These are phyloP conservation scores for Mayamaea pseudoterrestris DNA, from an alignment of 108 stramenopile species.

Conservation along the genomic window DNA sequence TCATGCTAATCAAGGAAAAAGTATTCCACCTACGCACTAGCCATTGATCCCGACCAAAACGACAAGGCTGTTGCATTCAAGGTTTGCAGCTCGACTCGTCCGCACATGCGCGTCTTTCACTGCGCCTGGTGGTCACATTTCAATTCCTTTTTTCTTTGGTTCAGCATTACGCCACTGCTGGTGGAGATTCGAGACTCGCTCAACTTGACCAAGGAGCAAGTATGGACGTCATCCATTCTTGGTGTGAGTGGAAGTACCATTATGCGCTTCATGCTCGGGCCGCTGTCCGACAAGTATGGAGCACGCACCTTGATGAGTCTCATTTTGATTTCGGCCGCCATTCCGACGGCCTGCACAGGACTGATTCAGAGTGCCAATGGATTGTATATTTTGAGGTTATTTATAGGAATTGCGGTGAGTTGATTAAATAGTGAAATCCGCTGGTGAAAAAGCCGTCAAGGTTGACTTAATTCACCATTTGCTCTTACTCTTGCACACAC, in stretches of 20 bases:
- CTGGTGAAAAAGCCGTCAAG: no score
- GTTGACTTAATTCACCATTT: no score
- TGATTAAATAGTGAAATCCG: no score
- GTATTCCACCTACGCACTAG: slow-evolving; percentile 39
- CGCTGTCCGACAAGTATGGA: slow-evolving; percentile 72
- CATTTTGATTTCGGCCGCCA: slow-evolving; percentile 38
- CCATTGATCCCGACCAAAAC: slow-evolving; percentile 43
- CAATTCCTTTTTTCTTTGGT: slow-evolving; percentile 79
- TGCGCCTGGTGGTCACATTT: slow-evolving; percentile 70
- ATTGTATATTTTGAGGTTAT: slow-evolving; percentile 46
- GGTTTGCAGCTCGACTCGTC: slow-evolving; percentile 34
- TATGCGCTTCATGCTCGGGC: slow-evolving; percentile 60
- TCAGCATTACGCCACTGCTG: slow-evolving; percentile 72
- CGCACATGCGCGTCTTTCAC: slow-evolving; percentile 83
- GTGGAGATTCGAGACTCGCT: slow-evolving; percentile 48
- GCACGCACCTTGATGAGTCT: slow-evolving; percentile 50
- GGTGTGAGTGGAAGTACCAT: slow-evolving; percentile 59
- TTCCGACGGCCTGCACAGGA: slow-evolving; percentile 59
- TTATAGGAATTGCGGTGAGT: slow-evolving; percentile 57
- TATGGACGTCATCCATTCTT: slow-evolving; percentile 65
- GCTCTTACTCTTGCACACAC: no score
- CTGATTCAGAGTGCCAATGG: slow-evolving; percentile 34
- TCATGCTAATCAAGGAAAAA: slow-evolving; percentile 34
- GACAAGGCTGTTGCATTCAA: slow-evolving; percentile 66
- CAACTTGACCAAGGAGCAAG: slow-evolving; percentile 40